Evolutionary conservation across 768 basidiomycete genomes (phyloP).

Genomic region (Tubosaeta sp.): DNA sequence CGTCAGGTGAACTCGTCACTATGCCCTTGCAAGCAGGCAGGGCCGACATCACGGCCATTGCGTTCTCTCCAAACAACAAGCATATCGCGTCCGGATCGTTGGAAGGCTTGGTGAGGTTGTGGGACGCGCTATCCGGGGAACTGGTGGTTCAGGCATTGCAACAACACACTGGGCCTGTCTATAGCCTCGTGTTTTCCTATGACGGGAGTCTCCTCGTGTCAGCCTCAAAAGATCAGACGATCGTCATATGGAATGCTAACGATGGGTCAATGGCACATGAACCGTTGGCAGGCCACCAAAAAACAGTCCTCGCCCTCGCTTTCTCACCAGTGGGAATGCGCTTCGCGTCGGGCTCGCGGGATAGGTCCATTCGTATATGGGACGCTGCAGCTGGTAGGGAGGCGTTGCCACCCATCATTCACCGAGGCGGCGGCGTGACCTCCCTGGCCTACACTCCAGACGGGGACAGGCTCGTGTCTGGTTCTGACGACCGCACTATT

Average conservation of each 20-base stretch:
- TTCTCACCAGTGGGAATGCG: constrained; percentile 26
- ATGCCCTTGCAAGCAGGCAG: constrained; percentile 13
- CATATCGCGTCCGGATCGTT: constrained; percentile 23
- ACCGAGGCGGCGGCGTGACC: constrained; percentile 19
- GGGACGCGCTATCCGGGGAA: constrained; percentile 25
- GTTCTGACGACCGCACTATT: constrained; percentile 27
- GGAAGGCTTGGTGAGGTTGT: constrained; percentile 22
- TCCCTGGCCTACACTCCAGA: constrained; percentile 30
- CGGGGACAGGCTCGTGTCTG: constrained; percentile 26
- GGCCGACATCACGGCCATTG: constrained; percentile 14
- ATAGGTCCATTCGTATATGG: constrained; percentile 28
- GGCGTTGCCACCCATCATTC: constrained; percentile 12
- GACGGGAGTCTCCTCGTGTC: constrained; percentile 25
- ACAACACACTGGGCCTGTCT: constrained; percentile 20
- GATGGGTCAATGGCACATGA: constrained; percentile 12
- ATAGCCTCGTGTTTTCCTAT: constrained; percentile 28
- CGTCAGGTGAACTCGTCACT: constrained; percentile 24
- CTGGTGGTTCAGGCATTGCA: constrained; percentile 11
- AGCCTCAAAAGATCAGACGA: constrained; percentile 22
- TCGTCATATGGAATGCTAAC: constrained; percentile 24
- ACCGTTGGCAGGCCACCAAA: constrained; percentile 22
- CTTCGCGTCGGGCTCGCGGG: constrained; percentile 31
- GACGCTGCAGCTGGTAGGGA: constrained; percentile 18
- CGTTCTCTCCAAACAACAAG: constrained; percentile 28
- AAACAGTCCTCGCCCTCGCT: constrained; percentile 23